Conservation (phyloP, 108 stramenopile species). For the Epithemia pelagica region DNA sequence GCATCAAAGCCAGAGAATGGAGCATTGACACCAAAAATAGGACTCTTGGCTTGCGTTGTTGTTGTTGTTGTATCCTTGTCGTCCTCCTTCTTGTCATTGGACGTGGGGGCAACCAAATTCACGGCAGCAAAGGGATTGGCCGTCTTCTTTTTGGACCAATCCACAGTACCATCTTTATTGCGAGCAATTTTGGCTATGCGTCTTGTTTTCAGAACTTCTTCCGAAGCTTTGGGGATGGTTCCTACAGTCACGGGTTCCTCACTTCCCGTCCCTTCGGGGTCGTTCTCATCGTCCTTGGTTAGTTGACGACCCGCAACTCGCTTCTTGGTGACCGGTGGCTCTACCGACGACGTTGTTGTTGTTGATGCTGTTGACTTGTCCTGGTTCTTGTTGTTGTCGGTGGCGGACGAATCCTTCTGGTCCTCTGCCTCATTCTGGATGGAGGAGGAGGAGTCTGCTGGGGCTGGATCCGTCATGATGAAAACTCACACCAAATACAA, state of each 20-base stretch:
- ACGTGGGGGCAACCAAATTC: background rate
- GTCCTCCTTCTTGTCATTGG: background rate
- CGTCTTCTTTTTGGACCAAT: background rate
- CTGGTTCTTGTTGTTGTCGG: no score
- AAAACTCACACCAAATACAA: no score
- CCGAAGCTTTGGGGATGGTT: background rate
- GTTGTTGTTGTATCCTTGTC: background rate
- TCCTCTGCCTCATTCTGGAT: no score
- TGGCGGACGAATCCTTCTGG: no score
- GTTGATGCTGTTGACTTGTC: no score
- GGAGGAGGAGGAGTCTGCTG: no score
- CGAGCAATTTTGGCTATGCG: background rate
- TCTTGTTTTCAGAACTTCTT: background rate
- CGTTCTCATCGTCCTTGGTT: background rate
- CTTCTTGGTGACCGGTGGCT: no score
- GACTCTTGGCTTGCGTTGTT: background rate
- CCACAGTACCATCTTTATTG: background rate
- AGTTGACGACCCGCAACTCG: background rate
- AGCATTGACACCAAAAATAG: background rate
- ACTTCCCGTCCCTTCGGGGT: background rate
- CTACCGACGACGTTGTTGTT: no score
- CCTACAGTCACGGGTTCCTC: background rate
- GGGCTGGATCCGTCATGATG: no score
- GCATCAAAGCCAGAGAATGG: background rate
- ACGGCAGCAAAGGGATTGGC: conserved; percentile 1